These are phyloP conservation scores for Paraphoma sp. DNA, from an alignment of 2,329 filamentous ascomycete species.

Conservation along the genomic window DNA sequence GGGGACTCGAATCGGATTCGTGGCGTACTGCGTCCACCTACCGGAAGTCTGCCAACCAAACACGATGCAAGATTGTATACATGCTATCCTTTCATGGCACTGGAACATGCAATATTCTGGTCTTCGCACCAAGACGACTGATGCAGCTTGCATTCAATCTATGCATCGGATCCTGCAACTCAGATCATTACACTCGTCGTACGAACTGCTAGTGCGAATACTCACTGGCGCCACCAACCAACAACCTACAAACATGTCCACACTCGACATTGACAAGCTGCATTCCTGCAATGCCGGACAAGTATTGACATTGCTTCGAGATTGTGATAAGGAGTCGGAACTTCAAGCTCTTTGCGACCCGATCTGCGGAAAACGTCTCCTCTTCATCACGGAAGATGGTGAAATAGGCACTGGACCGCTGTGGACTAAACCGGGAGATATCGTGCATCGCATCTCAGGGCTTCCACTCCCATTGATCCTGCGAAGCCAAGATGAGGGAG, in stretches of 20 bases:
- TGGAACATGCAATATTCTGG: background rate
- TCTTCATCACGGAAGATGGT: background rate
- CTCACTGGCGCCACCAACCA: too few species aligned
- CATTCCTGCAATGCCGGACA: too few species aligned
- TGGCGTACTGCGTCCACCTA: background rate
- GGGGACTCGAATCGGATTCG: background rate
- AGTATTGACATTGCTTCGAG: too few species aligned
- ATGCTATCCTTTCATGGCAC: background rate
- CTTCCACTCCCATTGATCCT: background rate
- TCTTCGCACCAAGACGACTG: background rate
- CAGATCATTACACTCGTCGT: background rate
- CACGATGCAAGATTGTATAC: background rate
- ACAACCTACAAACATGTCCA: too few species aligned
- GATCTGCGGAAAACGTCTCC: background rate
- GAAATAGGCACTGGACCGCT: background rate
- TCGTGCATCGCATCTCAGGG: background rate
- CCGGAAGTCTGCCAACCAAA: background rate
- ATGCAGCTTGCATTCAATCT: too few species aligned
- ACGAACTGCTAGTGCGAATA: background rate
- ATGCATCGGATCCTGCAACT: too few species aligned
- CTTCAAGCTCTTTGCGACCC: too few species aligned
- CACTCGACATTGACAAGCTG: too few species aligned
- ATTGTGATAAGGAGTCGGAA: too few species aligned
- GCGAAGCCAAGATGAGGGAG: background rate
- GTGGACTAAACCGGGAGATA: background rate